Base-by-base conservation (phyloP, 2,329 filamentous ascomycete genomes). In the Diplodia seriata region DNA sequence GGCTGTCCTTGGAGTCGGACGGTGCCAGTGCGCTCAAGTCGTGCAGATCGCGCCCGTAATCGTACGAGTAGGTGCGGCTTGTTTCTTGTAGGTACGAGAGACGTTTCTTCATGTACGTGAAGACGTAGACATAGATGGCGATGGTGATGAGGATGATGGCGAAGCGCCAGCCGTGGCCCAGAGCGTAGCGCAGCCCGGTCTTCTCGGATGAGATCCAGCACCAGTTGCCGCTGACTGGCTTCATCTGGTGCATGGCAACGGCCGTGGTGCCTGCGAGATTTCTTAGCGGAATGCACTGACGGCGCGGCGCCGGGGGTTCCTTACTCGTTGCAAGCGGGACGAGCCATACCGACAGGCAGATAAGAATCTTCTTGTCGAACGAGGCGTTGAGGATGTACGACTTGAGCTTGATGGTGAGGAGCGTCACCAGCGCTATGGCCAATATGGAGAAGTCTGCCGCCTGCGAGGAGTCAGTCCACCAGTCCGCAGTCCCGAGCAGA, bases 131-230 rank as follows among this genome's bases (percentile, higher is more conserved):
- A 68, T 84, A 84, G 26, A 82, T 81, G 47, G 68, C 70, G n/a
- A 83, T 75, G 1, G 79, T 81, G 8, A 72, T 72, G 54, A 80
- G 69, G 62, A 84, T 81, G 49, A 83, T 80, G 18, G 76, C 75
- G 61, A 83, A 78, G 11, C 82, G 79, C 82, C 81, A 83, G 53
- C 78, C 81, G 68, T 84, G 82, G 0, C 80, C 80, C 57, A 84
- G 74, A 1, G 73, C 77, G 66, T 84, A 84, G 33, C 82, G 79
- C 23, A 83, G 74, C 8, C 77, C 77, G 20, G 75, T 71, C 26
- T 77, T 72, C 3, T 75, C 71, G 8, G 73, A 69, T 11, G 76
- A 73, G 68, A 84, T 83, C 82, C 82, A 84, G 72, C 82, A 84
- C 82, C 82, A 84, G 68, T 84, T 83, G 0, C 82, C 82, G 3